Base-by-base conservation (phyloP, 2,329 filamentous ascomycete genomes). In the Hypomyces rosellus region DNA sequence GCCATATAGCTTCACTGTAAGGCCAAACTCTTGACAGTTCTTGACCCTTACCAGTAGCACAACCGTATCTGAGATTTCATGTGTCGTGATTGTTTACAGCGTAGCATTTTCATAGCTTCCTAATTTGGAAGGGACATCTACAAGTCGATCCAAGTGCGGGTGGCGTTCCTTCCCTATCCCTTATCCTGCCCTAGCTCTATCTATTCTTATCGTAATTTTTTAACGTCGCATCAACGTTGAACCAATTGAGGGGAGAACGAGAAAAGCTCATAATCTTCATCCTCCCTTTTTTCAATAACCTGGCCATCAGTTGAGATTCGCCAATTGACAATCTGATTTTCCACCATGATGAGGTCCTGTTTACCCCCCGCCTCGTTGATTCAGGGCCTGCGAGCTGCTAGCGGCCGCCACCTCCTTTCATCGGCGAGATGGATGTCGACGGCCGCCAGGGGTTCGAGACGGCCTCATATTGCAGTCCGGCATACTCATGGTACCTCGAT, bases 331-430 rank as follows among this genome's bases (percentile, higher is more conserved):
- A n/a, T n/a, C 36, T n/a, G 36, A n/a, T 16, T 16, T 14, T n/a
- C 7, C 36, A 38, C 16, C 22, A 34, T 30, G 33, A 52, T 52
- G 50, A 45, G 37, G 22, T 42, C 48, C 8, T 34, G 33, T 8
- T 15, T 49, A 5, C 42, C 48, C 14, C 25, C 40, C 20, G 46
- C 12, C 7, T 46, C 36, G 6, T 38, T 52, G 30, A n/a, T 18
- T 25, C 18, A 20, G 46, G 46, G 50, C 4, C 15, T 48, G 22
- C 42, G 25, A 30, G 14, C 14, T 8, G 11, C 45, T 45, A 30
- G 50, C 16, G 36, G 37, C 34, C 40, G 41, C 30, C 42, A 22
- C 14, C 42, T 20, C 20, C 20, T 44, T 44, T 44, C 22, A 30
- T 13, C 14, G 22, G 13, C 42, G 14, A 13, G 25, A 33, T 18